These are phyloP conservation scores for Theileria sp. DNA, from an alignment of 169 alveolate genomes.

Conservation along the genomic window DNA sequence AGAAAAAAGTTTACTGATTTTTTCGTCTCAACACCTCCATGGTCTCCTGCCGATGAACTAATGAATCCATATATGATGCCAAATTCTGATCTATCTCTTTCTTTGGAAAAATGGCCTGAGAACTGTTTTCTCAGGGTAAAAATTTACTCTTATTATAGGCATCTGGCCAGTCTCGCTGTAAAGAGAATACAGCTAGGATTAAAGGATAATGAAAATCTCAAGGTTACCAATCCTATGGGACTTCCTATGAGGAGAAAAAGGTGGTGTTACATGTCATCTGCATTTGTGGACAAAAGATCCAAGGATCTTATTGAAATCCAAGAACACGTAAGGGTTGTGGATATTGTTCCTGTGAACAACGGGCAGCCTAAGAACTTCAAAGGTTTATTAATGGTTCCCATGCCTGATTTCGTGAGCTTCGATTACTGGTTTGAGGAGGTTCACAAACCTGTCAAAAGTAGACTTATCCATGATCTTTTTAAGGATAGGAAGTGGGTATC, in stretches of 20 bases:
- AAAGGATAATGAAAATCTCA: slow-evolving; percentile 36
- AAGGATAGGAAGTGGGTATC: slow-evolving; percentile 49
- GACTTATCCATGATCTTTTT: slow-evolving; percentile 34
- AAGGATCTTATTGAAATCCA: slow-evolving; percentile 63
- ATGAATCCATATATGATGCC: slow-evolving; percentile 32
- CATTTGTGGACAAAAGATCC: slow-evolving; percentile 63
- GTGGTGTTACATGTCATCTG: slow-evolving; percentile 60
- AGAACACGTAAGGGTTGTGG: slow-evolving; percentile 59
- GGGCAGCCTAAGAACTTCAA: slow-evolving; percentile 3
- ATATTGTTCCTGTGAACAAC: slow-evolving; percentile 42
- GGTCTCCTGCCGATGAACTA: slow-evolving; percentile 33
- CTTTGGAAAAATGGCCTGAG: slow-evolving; percentile 62
- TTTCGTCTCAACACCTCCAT: background rate
- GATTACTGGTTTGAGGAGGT: slow-evolving; percentile 71
- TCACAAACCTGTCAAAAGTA: slow-evolving; percentile 54
- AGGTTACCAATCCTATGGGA: slow-evolving; percentile 49
- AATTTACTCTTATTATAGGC: slow-evolving; percentile 42
- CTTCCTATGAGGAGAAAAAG: slow-evolving; percentile 57
- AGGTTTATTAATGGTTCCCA: slow-evolving; percentile 59
- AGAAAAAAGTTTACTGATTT: background rate
- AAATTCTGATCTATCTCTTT: slow-evolving; percentile 10
- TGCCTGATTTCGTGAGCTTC: slow-evolving; percentile 59
- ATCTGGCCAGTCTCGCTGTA: slow-evolving; percentile 26
- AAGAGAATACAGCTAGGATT: slow-evolving; percentile 41
- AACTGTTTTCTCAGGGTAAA: slow-evolving; percentile 57